Base-by-base conservation (phyloP, 805 yeast species). In the Ogataea trehaloabstinens region DNA sequence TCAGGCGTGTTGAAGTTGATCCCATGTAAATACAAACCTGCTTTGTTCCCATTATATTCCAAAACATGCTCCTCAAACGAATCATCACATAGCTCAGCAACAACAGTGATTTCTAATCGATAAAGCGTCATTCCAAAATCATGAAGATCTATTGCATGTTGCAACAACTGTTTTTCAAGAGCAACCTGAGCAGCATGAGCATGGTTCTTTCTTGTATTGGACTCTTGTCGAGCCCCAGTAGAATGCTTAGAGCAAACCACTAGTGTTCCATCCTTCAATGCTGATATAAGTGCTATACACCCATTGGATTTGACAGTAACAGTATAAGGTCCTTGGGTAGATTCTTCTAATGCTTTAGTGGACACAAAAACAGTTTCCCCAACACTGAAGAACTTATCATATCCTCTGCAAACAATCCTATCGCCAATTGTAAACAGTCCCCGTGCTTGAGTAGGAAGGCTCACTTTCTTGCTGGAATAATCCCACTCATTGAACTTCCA, bases 401-500 rank as follows among this genome's bases (percentile, higher is more conserved):
- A 93, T 0, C 99, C 99, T 49, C 99, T 68, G 2, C 82, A 80
- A 2, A 78, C 79, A 17, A 93, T 83, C 8, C 43, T 49, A n/a
- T 56, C 46, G 1, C 44, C 51, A 1, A 51, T 48, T 0, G 78
- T 84, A 60, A 91, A 91, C 12, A 91, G 59, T 0, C 99, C 99
- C 39, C 99, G 71, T 0, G 97, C 95, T 36, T 78, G 64, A 4
- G 78, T 70, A 0, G 96, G 96, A 6, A 91, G 64, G 1, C 41
- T 42, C 4, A 77, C 64, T 34, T 72, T 72, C 7, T 67, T 64
- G 38, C 71, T 74, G 13, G 78, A 78, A 55, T 86, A 91, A 52
- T 86, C 96, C 85, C 88, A 90, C 49, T 91, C 99, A 42, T 81
- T 78, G 63, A 88, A 89, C 60, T 81, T 85, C 98, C 98, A 91